Evolutionary conservation across 441 rosid genomes (phyloP).

Genomic region (Bruguiera hainesii): DNA sequence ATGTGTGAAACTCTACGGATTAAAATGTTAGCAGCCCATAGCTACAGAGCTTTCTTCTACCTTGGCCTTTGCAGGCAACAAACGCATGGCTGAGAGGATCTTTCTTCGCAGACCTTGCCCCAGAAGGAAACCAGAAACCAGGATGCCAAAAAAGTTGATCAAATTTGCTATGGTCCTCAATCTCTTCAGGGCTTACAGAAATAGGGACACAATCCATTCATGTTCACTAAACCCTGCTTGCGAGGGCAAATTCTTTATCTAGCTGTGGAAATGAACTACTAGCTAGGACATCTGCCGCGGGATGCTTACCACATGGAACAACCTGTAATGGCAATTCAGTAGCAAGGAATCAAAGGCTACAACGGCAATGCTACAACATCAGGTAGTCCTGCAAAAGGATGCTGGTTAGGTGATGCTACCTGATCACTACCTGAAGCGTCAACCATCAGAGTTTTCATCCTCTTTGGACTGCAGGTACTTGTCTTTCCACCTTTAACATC

Average conservation of each 20-base stretch:
- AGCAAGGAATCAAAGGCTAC: not conserved
- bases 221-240: conserved; percentile 1
- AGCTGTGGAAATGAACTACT: conserved; percentile 14
- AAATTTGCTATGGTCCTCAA: too few relatives aligned
- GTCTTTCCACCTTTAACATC: conserved; percentile 23
- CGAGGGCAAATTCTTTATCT: conserved; percentile 4
- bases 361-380: not conserved
- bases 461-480: conserved; percentile 30
- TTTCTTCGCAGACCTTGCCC: too few relatives aligned
- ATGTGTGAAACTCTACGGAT: too few relatives aligned
- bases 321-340: conserved; percentile 23
- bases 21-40: too few relatives aligned
- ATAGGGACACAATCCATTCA: conserved; percentile 1
- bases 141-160: too few relatives aligned
- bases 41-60: too few relatives aligned
- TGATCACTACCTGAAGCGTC: conserved; percentile 33
- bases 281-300: conserved; percentile 2
- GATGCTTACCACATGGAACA: conserved; percentile 25
- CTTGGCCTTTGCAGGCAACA: too few relatives aligned
- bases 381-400: not conserved
- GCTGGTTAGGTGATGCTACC: conserved; percentile 25
- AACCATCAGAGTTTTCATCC: conserved; percentile 22
- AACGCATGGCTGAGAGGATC: too few relatives aligned
- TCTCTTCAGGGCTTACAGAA: too few relatives aligned
- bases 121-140: too few relatives aligned